Evolutionary conservation across 1,284 basidiomycete species (phyloP).

Genomic region (Neotropicomus parvogracilis): DNA sequence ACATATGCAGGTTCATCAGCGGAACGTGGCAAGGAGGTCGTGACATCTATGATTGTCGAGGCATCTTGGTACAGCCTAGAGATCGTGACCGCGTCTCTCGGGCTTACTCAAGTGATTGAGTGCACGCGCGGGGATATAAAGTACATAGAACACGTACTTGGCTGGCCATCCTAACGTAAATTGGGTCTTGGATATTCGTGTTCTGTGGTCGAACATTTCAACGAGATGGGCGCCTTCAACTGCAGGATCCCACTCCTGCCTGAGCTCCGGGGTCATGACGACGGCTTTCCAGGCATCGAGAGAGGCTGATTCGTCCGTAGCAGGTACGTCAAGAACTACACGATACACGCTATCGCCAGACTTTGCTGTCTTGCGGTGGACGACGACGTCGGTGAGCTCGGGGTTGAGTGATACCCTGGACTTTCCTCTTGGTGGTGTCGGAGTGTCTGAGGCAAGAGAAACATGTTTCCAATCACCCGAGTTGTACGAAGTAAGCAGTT

Average conservation of each 20-base stretch:
- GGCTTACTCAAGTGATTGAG: constrained; percentile 45
- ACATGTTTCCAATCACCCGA: constrained; percentile 71
- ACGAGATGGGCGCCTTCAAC: constrained; percentile 83
- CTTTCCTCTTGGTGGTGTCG: constrained; percentile 58
- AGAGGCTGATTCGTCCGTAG: constrained; percentile 57
- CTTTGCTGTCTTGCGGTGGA: constrained; percentile 63
- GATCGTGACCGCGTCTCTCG: constrained; percentile 90
- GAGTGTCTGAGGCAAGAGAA: constrained; percentile 42
- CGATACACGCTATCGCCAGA: constrained; percentile 77
- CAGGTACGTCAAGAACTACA: constrained; percentile 75
- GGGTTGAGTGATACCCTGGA: constrained; percentile 47
- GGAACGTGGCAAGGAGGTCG: constrained; percentile 93
- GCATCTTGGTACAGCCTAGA: constrained; percentile 80
- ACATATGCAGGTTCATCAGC: constrained; percentile 91
- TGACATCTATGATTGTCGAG: constrained; percentile 85
- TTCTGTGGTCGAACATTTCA: constrained; percentile 84
- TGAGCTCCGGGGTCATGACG: constrained; percentile 79
- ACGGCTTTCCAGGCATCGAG: constrained; percentile 83
- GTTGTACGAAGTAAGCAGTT: constrained; percentile 60
- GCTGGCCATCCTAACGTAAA: constrained; percentile 96
- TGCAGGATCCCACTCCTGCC: constrained; percentile 89
- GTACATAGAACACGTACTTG: constrained; percentile 56
- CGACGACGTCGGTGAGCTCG: constrained; percentile 61
- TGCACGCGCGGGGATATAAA: constrained; percentile 1
- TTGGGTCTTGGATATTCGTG: constrained; percentile 84